Percentiles rank a stretch among this genome's conserved stretches.
Conservation (phyloP, 2,329 filamentous ascomycete genomes). For the Triangularia verruculosa region DNA sequence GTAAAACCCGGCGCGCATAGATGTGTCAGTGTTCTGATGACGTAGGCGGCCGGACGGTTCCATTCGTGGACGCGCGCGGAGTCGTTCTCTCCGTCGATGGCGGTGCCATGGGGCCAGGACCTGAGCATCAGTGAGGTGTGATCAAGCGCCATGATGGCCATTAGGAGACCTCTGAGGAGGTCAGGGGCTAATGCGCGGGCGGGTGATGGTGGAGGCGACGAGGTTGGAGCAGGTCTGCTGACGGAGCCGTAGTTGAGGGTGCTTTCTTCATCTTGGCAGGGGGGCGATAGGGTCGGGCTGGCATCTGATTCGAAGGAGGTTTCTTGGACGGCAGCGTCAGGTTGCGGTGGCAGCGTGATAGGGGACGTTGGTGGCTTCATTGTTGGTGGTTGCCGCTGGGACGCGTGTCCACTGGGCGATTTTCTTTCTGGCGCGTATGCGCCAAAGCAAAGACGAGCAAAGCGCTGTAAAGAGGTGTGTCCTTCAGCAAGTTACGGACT, state of each 20-base stretch:
- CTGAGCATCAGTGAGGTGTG: constrained; percentile 40
- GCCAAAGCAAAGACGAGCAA: background rate
- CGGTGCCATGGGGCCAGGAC: constrained; percentile 42
- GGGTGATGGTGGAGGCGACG: constrained; percentile 1
- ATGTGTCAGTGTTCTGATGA: constrained; percentile 43
- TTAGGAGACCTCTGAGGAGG: constrained; percentile 44
- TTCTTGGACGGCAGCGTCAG: constrained; percentile 8
- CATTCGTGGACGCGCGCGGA: constrained; percentile 35
- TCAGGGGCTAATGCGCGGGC: constrained; percentile 42
- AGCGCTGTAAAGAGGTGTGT: background rate
- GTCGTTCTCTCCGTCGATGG: constrained; percentile 37
- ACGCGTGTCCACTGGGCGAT: background rate
- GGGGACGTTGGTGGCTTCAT: background rate
- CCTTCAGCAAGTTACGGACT: background rate
- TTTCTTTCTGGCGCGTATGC: background rate
- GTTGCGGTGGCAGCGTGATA: constrained; percentile 3
- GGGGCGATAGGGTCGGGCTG: background rate
- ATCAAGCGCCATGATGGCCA: constrained; percentile 45
- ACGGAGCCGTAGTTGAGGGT: background rate
- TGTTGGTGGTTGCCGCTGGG: background rate
- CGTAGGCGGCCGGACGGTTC: constrained; percentile 39
- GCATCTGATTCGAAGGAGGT: constrained; percentile 3
- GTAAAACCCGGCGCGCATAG: constrained; percentile 46
- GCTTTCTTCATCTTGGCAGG: background rate
- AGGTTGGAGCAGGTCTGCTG: background rate